Evolutionary conservation across 1,284 basidiomycete genomes (phyloP).

Genomic region (Ceratobasidium sp.): DNA sequence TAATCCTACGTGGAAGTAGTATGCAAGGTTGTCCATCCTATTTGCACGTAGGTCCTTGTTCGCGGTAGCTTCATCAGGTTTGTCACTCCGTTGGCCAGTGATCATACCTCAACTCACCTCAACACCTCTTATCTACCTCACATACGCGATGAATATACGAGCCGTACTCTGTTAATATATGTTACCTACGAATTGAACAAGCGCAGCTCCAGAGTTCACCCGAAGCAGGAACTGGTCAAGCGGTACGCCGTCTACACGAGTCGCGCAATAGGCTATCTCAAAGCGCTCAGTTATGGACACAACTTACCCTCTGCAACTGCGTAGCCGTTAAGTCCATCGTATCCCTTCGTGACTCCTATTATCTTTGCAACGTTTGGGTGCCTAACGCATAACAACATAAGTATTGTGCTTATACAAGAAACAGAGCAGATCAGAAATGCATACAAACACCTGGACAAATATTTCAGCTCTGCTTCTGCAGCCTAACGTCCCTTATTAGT

Average conservation of each 20-base stretch:
- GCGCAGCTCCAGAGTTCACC: background rate
- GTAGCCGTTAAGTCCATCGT: background rate
- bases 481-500: background rate
- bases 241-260: background rate
- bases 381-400: background rate
- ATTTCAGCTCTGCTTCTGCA: background rate
- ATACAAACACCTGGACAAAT: background rate
- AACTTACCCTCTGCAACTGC: background rate
- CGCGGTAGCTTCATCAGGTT: too few species aligned
- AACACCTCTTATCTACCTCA: background rate
- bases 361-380: background rate
- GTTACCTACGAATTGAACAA: background rate
- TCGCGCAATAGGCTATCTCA: background rate
- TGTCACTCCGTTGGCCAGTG: too few species aligned
- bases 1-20: too few species aligned
- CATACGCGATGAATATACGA: background rate
- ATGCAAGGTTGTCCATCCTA: too few species aligned
- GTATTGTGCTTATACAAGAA: background rate
- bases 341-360: constrained; percentile 9
- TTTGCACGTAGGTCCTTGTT: too few species aligned
- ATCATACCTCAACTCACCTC: background rate
- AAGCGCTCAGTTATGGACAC: background rate
- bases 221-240: background rate
- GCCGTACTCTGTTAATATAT: background rate
- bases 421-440: background rate